Evolutionary conservation across 2,329 filamentous ascomycete genomes (phyloP).

Genomic region (Thermochaetoides dissita): DNA sequence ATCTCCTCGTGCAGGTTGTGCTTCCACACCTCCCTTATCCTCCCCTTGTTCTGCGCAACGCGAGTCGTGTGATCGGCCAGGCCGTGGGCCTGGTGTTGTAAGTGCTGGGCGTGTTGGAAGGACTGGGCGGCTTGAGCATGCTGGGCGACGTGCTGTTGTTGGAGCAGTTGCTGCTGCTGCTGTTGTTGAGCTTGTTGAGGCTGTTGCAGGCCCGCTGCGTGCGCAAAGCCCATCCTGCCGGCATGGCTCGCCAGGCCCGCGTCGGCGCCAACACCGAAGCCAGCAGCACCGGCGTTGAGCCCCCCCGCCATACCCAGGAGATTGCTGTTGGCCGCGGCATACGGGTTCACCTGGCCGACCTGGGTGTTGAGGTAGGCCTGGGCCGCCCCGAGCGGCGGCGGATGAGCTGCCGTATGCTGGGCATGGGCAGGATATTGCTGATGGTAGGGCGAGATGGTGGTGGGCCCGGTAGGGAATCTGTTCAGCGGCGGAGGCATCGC

Average conservation of each 20-base stretch:
- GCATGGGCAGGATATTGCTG: constrained; percentile 41
- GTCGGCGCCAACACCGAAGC: constrained; percentile 39
- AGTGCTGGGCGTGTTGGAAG: constrained; percentile 11
- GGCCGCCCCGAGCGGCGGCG: constrained; percentile 46
- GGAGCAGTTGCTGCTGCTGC: constrained; percentile 22
- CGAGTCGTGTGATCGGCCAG: constrained; percentile 40
- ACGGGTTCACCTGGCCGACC: constrained; percentile 54
- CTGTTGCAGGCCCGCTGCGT: constrained; percentile 46
- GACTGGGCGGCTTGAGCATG: constrained; percentile 14
- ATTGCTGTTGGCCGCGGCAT: constrained; percentile 40
- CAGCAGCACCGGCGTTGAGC: constrained; percentile 27
- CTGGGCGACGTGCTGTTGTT: constrained; percentile 26
- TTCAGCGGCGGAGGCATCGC: constrained; percentile 29
- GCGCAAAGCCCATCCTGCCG: constrained; percentile 73
- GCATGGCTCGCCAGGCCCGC: constrained; percentile 76
- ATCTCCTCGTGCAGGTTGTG: constrained; percentile 87
- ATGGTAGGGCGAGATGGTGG: constrained; percentile 31
- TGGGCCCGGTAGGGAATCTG: constrained; percentile 34
- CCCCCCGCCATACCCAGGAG: constrained; percentile 45
- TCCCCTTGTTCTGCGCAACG: constrained; percentile 45
- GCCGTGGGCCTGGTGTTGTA: constrained; percentile 20
- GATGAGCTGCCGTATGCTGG: constrained; percentile 33
- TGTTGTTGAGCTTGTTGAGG: constrained; percentile 51
- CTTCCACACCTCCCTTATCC: constrained; percentile 94
- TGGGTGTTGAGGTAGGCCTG: constrained; percentile 54